Conservation (phyloP, 306 rosid genomes). For the Cicer bijugum region DNA sequence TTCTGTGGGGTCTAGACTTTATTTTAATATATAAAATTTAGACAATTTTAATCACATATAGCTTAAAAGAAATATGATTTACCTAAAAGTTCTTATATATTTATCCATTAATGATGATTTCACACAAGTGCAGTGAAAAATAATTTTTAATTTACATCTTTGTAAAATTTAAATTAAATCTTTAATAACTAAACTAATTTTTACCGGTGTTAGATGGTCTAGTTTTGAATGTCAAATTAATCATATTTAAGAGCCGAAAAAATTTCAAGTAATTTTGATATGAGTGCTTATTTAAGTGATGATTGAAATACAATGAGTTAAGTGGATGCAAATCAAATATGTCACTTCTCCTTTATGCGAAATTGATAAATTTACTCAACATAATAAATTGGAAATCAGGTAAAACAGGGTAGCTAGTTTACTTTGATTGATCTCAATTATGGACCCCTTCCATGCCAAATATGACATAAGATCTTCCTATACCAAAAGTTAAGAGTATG, state of each 20-base stretch:
- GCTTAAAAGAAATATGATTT: too few relatives aligned
- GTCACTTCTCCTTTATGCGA: neutral
- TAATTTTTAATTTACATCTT: too few relatives aligned
- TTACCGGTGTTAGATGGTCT: too few relatives aligned
- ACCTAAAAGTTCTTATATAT: too few relatives aligned
- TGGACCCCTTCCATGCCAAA: slow-evolving; percentile 36
- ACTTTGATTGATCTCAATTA: slow-evolving; percentile 33
- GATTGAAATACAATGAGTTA: slow-evolving; percentile 1
- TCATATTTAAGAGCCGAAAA: neutral
- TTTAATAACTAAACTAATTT: too few relatives aligned
- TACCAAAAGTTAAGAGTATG: slow-evolving; percentile 5
- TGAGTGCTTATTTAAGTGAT: neutral
- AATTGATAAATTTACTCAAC: slow-evolving; percentile 29
- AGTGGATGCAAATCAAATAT: neutral
- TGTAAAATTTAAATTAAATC: neutral
- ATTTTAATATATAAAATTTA: too few relatives aligned
- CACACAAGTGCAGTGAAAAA: too few relatives aligned
- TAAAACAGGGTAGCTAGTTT: slow-evolving; percentile 28
- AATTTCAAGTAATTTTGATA: slow-evolving; percentile 21
- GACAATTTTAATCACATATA: too few relatives aligned
- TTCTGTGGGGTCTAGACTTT: too few relatives aligned
- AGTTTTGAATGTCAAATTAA: neutral
- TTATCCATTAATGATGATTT: too few relatives aligned
- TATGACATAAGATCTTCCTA: slow-evolving; percentile 44
- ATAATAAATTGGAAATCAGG: slow-evolving; percentile 10